Conservation (phyloP, 2,329 filamentous ascomycete genomes). For the Claviceps spartinae region DNA sequence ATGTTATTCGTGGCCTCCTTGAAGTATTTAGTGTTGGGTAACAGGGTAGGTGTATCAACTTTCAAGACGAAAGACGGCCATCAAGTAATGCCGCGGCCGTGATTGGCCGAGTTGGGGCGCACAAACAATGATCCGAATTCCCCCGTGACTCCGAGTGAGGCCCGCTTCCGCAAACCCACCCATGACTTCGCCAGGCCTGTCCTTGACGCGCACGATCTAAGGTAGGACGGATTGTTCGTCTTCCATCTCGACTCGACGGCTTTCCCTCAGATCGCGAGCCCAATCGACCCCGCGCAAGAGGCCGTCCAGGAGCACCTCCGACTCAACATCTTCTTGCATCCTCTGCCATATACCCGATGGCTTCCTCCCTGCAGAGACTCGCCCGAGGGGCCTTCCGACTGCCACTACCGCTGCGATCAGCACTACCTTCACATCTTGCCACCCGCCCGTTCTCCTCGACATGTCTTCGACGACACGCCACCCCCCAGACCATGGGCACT, state of each 20-base stretch:
- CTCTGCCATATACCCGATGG: slow-evolving; percentile 38
- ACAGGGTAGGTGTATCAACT: too few species aligned
- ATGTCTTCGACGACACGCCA: slow-evolving; percentile 47
- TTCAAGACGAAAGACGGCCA: not conserved
- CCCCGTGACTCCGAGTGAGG: slow-evolving; percentile 4
- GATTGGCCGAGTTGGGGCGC: slow-evolving; percentile 17
- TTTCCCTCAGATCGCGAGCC: slow-evolving; percentile 17
- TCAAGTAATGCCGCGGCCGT: slow-evolving; percentile 12
- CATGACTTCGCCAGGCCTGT: slow-evolving; percentile 15
- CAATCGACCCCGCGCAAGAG: slow-evolving; percentile 23
- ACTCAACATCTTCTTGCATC: slow-evolving; percentile 14
- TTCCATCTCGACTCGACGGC: slow-evolving; percentile 5
- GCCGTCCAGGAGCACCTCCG: slow-evolving; percentile 18
- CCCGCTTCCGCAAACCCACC: slow-evolving; percentile 9
- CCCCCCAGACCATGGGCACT: slow-evolving; percentile 37
- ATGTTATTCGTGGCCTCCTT: too few species aligned
- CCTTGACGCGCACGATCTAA: slow-evolving; percentile 10
- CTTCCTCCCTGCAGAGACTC: slow-evolving; percentile 54
- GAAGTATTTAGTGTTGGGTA: too few species aligned
- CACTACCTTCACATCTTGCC: slow-evolving; percentile 19
- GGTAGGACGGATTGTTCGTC: slow-evolving; percentile 1
- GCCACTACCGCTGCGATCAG: slow-evolving; percentile 42
- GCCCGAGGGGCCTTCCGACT: slow-evolving; percentile 58
- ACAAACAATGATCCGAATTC: slow-evolving; percentile 21
- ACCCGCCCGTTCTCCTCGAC: slow-evolving; percentile 54